Percentiles rank a stretch among this genome's conserved stretches.
These are phyloP conservation scores for Aspergillus sclerotioniger DNA, from an alignment of 495 filamentous ascomycete species.

Conservation along the genomic window DNA sequence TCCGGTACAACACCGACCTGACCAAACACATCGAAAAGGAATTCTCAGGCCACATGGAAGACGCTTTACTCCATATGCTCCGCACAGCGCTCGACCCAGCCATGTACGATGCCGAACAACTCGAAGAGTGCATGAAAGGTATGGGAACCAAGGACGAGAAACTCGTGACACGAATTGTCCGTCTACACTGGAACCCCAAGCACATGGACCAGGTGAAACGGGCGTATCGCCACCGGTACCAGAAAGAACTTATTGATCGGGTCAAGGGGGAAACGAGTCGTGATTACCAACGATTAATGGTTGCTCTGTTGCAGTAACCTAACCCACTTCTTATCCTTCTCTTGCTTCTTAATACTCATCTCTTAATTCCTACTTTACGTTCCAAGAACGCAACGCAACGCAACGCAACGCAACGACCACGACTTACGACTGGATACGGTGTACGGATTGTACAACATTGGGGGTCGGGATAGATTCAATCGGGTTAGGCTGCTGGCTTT, in stretches of 20 bases:
- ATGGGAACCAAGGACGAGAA: conserved; percentile 81
- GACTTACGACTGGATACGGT: too few relatives aligned
- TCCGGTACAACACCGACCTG: conserved; percentile 62
- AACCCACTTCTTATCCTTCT: neutral
- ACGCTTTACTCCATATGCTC: conserved; percentile 76
- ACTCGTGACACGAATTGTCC: conserved; percentile 69
- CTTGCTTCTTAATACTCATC: neutral
- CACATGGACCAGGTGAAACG: conserved; percentile 70
- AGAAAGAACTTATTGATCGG: conserved; percentile 57
- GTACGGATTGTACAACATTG: too few relatives aligned
- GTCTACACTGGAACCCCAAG: conserved; percentile 73
- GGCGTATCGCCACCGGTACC: conserved; percentile 66
- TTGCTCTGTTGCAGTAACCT: conserved; percentile 38
- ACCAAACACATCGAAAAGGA: conserved; percentile 72
- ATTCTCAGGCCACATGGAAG: conserved; percentile 90
- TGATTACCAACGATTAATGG: conserved; percentile 66
- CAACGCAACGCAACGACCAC: too few relatives aligned
- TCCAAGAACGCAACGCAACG: too few relatives aligned
- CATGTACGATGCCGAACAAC: conserved; percentile 71
- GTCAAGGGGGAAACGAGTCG: conserved; percentile 84
- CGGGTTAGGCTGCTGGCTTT: too few relatives aligned
- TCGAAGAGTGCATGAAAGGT: conserved; percentile 86
- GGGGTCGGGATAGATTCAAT: too few relatives aligned
- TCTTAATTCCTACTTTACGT: neutral
- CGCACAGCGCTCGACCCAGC: conserved; percentile 74